phyloP scores from a whole-genome alignment of 441 rosid species.

The Populus hybrid region DNA sequence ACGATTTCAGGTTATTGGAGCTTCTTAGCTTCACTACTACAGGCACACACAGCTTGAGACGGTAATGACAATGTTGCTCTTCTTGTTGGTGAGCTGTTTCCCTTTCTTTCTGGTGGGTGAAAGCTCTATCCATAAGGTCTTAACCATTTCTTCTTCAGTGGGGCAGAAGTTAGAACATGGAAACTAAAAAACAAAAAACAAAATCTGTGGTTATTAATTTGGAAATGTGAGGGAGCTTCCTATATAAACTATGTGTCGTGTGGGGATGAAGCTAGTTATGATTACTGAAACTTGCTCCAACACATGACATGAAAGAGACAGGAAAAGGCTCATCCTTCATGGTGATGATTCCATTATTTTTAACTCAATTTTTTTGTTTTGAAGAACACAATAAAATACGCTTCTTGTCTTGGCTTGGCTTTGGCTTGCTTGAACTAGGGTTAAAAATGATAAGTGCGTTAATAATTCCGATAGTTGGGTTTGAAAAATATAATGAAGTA shows the following conservation, averaged over 20 bases:
- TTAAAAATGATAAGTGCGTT: constrained; percentile 1
- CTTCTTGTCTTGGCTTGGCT: constrained; percentile 16
- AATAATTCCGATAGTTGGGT: not conserved
- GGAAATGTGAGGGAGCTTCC: constrained; percentile 18
- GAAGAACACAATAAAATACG: constrained; percentile 12
- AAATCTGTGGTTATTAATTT: not conserved
- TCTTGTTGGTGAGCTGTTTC: constrained; percentile 24
- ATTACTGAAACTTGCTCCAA: constrained; percentile 38
- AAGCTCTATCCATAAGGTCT: constrained; percentile 47
- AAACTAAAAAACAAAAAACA: not conserved
- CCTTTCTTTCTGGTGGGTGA: constrained; percentile 39
- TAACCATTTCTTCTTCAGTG: constrained; percentile 35
- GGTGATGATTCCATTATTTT: not conserved
- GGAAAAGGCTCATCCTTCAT: constrained; percentile 33
- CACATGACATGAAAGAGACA: constrained; percentile 33
- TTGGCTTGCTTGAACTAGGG: constrained; percentile 19
- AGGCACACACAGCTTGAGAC: constrained; percentile 40
- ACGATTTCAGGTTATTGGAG: constrained; percentile 7
- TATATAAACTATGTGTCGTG: constrained; percentile 16
- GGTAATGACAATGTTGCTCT: constrained; percentile 14
- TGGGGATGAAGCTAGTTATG: constrained; percentile 23
- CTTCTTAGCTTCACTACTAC: constrained; percentile 22
- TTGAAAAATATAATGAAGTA: constrained; percentile 10
- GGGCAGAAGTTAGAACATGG: constrained; percentile 1
- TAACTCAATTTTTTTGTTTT: not conserved